Conservation (phyloP, 306 rosid species). For the Gleditsia sinensis region DNA sequence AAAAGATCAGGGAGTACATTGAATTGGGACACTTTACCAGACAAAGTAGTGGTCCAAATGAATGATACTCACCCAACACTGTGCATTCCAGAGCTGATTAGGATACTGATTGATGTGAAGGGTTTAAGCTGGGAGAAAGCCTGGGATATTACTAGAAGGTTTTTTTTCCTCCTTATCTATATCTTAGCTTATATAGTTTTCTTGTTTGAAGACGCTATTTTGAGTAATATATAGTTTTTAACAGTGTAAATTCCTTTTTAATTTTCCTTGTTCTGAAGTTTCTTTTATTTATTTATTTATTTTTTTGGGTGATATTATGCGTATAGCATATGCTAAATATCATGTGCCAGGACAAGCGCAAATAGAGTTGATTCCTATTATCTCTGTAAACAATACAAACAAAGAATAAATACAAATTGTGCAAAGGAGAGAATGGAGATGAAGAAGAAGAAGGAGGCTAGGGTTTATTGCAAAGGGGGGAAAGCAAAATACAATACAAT, state of each 20-base stretch:
- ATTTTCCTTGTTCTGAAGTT: neutral
- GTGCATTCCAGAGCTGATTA: constrained; percentile 83
- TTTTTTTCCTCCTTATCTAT: neutral
- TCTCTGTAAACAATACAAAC: too few relatives aligned
- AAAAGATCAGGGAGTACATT: constrained; percentile 58
- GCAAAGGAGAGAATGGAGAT: too few relatives aligned
- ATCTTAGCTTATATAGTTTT: constrained; percentile 16
- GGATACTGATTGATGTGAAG: constrained; percentile 73
- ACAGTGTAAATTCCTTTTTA: neutral
- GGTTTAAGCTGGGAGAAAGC: constrained; percentile 83
- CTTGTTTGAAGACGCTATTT: neutral
- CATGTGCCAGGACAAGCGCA: too few relatives aligned
- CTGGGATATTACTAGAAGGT: constrained; percentile 87
- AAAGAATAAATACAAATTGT: too few relatives aligned
- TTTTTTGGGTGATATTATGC: too few relatives aligned
- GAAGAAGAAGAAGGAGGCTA: too few relatives aligned
- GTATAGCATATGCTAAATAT: too few relatives aligned
- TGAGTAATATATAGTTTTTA: neutral
- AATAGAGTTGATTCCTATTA: neutral
- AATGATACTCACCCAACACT: constrained; percentile 97
- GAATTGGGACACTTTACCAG: constrained; percentile 77
- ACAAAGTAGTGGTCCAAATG: constrained; percentile 86
- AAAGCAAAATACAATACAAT: too few relatives aligned
- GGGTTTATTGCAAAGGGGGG: too few relatives aligned
- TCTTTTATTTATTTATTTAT: too few relatives aligned